Evolutionary conservation across 805 yeast species (phyloP).

Genomic region (Kluyveromyces starmeri): DNA sequence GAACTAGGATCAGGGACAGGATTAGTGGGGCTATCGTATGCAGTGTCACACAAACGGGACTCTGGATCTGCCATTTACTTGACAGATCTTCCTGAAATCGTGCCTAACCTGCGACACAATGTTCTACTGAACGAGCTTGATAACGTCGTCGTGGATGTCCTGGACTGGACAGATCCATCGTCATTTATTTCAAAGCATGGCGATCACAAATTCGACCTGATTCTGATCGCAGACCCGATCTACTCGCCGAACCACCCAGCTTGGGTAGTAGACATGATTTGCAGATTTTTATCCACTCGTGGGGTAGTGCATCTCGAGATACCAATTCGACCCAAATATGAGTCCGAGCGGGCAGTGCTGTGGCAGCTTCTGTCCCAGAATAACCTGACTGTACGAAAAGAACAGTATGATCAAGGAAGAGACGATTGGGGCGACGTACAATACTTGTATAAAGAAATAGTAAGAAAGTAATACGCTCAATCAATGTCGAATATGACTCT

Average conservation of each 20-base stretch:
- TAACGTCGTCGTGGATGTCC: conserved; percentile 35
- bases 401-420: conserved; percentile 48
- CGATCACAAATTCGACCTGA: conserved; percentile 39
- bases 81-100: conserved; percentile 76
- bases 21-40: conserved; percentile 67
- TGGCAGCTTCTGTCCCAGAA: conserved; percentile 44
- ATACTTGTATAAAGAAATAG: conserved; percentile 37
- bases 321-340: conserved; percentile 64
- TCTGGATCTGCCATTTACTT: conserved; percentile 39
- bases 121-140: conserved; percentile 11
- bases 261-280: conserved; percentile 57
- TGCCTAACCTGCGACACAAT: conserved; percentile 43
- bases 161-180: conserved; percentile 73
- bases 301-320: conserved; percentile 54
- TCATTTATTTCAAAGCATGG: conserved; percentile 28
- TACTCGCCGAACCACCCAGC: conserved; percentile 76
- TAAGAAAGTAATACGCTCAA: no score
- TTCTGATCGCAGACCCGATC: conserved; percentile 80
- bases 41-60: conserved; percentile 29
- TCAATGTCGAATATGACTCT: no score
- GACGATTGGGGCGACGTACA: conserved; percentile 80
- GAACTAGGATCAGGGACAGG: conserved; percentile 98
- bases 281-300: conserved; percentile 37
- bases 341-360: conserved; percentile 50
- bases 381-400: conserved; percentile 23